phyloP scores from a whole-genome alignment of 139 green algal genomes.

The Spirogloea muscicola region DNA sequence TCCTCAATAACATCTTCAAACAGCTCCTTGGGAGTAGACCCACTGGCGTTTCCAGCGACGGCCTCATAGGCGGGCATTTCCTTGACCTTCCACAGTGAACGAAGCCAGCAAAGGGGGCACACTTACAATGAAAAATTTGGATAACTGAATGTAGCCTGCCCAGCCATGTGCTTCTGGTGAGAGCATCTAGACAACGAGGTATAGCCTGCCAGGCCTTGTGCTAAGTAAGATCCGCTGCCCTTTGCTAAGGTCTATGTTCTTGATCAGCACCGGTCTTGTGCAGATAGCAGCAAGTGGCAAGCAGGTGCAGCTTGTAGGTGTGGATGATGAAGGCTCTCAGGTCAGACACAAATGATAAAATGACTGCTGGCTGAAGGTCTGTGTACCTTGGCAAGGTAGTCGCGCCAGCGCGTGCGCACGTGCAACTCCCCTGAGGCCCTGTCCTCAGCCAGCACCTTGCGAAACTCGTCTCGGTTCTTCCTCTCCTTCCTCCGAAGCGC shows the following conservation, averaged over 20 bases:
- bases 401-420: constrained; percentile 59
- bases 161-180: neutral
- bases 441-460: constrained; percentile 63
- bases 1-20: constrained; percentile 86
- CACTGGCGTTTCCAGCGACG: constrained; percentile 60
- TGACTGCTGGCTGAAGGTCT: neutral
- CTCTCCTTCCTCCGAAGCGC: constrained; percentile 63
- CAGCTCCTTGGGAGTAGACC: constrained; percentile 76
- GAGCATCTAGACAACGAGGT: constrained; percentile 1
- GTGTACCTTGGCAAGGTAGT: constrained; percentile 58
- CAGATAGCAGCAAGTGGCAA: neutral
- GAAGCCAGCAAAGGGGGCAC: neutral
- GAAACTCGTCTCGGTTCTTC: constrained; percentile 72
- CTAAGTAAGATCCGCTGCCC: no score
- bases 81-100: constrained; percentile 15
- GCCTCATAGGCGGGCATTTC: constrained; percentile 61
- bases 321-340: neutral
- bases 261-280: neutral
- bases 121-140: neutral
- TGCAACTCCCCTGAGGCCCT: constrained; percentile 51
- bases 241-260: no score
- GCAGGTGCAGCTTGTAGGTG: neutral
- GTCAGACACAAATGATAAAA: neutral
- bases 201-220: neutral
- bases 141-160: neutral